phyloP scores from a whole-genome alignment of 2,329 filamentous ascomycete genomes.

The Truncatella angustata region DNA sequence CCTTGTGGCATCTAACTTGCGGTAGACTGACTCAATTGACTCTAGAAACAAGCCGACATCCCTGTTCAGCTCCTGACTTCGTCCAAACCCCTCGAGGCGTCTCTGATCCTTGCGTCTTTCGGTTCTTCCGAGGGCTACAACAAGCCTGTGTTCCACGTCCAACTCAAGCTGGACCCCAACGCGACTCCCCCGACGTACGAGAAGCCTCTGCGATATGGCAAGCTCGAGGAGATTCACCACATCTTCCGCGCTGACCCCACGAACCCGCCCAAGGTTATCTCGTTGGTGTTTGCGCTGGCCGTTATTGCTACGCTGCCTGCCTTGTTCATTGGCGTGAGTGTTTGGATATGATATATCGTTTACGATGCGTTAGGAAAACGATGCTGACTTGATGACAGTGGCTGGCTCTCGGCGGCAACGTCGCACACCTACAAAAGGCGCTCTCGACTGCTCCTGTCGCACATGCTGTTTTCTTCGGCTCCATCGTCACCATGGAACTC shows the following conservation, averaged over 20 bases:
- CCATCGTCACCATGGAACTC: slow-evolving; percentile 81
- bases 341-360: background rate
- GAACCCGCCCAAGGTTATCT: slow-evolving; percentile 79
- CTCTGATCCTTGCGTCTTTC: slow-evolving; percentile 82
- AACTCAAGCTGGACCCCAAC: slow-evolving; percentile 62
- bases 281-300: slow-evolving; percentile 71
- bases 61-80: slow-evolving; percentile 76
- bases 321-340: slow-evolving; percentile 67
- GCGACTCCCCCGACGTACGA: slow-evolving; percentile 59
- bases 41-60: slow-evolving; percentile 82
- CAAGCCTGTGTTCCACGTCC: slow-evolving; percentile 70
- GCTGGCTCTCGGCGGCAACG: slow-evolving; percentile 78
- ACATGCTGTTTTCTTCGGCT: slow-evolving; percentile 82
- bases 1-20: background rate
- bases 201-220: slow-evolving; percentile 77
- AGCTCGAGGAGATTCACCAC: slow-evolving; percentile 83
- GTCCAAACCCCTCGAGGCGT: slow-evolving; percentile 69
- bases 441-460: slow-evolving; percentile 74
- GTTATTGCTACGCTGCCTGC: slow-evolving; percentile 73
- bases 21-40: slow-evolving; percentile 23
- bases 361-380: background rate
- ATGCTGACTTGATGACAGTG: slow-evolving; percentile 56
- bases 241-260: slow-evolving; percentile 78
- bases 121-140: slow-evolving; percentile 69
- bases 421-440: slow-evolving; percentile 74